phyloP scores from a whole-genome alignment of 805 yeast species.

The Candida palmyrensis region DNA sequence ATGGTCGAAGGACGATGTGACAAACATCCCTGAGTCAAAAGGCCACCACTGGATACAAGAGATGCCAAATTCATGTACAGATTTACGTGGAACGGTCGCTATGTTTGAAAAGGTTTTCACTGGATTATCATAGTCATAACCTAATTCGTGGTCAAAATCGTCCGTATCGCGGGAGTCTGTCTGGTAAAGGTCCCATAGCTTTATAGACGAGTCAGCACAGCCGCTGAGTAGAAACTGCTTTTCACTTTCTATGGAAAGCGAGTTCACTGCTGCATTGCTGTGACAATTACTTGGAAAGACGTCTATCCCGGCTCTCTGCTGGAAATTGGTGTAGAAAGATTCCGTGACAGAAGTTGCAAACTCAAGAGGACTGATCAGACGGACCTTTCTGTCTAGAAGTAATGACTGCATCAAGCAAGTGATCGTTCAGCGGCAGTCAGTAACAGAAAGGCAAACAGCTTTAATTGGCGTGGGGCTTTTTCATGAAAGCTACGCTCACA shows the following conservation, averaged over 20 bases:
- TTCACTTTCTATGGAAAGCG: conserved; percentile 52
- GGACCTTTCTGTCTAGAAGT: conserved; percentile 27
- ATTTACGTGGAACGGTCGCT: conserved; percentile 32
- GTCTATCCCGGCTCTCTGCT: conserved; percentile 15
- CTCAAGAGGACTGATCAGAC: conserved; percentile 24
- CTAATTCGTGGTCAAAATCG: conserved; percentile 15
- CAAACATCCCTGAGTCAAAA: conserved; percentile 77
- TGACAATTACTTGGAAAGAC: conserved; percentile 43
- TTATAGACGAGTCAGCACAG: conserved; percentile 64
- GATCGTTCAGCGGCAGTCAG: no score
- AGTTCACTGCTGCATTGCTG: conserved; percentile 50
- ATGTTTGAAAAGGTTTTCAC: conserved; percentile 18
- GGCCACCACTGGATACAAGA: conserved; percentile 87
- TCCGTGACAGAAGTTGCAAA: conserved; percentile 33
- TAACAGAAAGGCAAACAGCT: no score
- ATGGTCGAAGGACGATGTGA: conserved; percentile 76
- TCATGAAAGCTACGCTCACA: not conserved
- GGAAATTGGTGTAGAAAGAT: conserved; percentile 24
- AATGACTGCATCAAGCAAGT: conserved; percentile 32
- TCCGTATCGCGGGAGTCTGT: conserved; percentile 10
- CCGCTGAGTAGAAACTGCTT: conserved; percentile 58
- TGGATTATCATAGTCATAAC: conserved; percentile 29
- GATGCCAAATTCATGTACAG: conserved; percentile 65
- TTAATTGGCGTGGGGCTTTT: no score
- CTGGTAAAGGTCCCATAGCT: conserved; percentile 56